Evolutionary conservation across 768 basidiomycete species (phyloP).

Genomic region (Boletus insuetus): DNA sequence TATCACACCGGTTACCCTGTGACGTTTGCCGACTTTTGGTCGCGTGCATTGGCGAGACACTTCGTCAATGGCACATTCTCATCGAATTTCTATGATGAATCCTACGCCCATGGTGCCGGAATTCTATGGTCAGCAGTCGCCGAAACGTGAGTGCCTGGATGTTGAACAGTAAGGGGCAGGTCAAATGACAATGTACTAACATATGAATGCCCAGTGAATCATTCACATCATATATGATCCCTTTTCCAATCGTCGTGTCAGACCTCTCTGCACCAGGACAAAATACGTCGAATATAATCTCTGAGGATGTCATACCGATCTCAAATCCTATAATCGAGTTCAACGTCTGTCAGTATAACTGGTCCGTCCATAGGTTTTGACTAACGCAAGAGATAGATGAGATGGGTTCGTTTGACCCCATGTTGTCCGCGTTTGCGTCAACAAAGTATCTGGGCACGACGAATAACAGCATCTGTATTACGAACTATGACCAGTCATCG

Average conservation of each 20-base stretch:
- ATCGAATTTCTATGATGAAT: slow-evolving; percentile 29
- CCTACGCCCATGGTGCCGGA: slow-evolving; percentile 34
- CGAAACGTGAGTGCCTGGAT: slow-evolving; percentile 32
- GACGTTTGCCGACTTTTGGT: slow-evolving; percentile 31
- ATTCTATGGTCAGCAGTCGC: slow-evolving; percentile 34
- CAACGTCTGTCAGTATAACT: slow-evolving; percentile 29
- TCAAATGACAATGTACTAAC: neutral
- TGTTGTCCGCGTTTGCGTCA: slow-evolving; percentile 44
- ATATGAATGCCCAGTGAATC: slow-evolving; percentile 22
- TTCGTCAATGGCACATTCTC: slow-evolving; percentile 38
- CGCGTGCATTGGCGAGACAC: slow-evolving; percentile 32
- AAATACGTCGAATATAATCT: slow-evolving; percentile 20
- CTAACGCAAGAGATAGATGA: slow-evolving; percentile 29
- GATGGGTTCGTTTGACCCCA: slow-evolving; percentile 42
- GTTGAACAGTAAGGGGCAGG: no score
- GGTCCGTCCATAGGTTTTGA: neutral
- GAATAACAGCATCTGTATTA: slow-evolving; percentile 31
- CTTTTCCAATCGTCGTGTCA: slow-evolving; percentile 39
- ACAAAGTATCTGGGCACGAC: slow-evolving; percentile 44
- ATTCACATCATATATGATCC: slow-evolving; percentile 34
- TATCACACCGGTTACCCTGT: slow-evolving; percentile 28
- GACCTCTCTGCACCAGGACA: slow-evolving; percentile 25
- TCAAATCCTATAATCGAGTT: slow-evolving; percentile 36
- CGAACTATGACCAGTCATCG: slow-evolving; percentile 35
- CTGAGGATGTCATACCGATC: slow-evolving; percentile 27